These are phyloP conservation scores for Aspergillus aculeatus DNA, from an alignment of 2,329 filamentous ascomycete species.

Conservation along the genomic window DNA sequence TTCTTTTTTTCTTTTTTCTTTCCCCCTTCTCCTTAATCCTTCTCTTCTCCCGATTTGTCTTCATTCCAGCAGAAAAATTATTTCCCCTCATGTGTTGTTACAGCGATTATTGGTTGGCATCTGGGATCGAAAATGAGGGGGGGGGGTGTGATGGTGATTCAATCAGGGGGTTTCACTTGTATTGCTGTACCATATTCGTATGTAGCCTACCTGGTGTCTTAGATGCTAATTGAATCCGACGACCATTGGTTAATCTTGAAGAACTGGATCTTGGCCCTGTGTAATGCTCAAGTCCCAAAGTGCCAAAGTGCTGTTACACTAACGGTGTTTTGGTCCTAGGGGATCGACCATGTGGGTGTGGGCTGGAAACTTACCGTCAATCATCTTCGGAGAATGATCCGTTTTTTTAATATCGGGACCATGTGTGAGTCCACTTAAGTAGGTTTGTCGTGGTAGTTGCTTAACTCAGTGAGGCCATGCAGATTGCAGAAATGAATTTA, in stretches of 20 bases:
- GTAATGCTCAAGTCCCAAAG: not conserved
- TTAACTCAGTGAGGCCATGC: not conserved
- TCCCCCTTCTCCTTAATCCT: not conserved
- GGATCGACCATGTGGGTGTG: slow-evolving; percentile 8
- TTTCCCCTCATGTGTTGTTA: slow-evolving; percentile 2
- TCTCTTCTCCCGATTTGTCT: not conserved
- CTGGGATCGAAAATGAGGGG: slow-evolving; percentile 4
- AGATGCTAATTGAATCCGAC: not conserved
- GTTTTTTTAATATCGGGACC: slow-evolving; percentile 1
- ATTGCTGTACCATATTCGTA: not conserved
- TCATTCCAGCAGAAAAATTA: not conserved
- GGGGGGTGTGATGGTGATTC: not conserved
- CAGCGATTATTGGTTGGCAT: slow-evolving; percentile 1
- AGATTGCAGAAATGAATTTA: not conserved
- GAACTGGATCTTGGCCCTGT: not conserved
- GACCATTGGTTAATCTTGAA: not conserved
- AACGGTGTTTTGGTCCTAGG: not conserved
- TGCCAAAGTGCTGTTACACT: not conserved
- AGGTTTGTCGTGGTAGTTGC: not conserved
- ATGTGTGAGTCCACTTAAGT: slow-evolving; percentile 10
- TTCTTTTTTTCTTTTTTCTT: slow-evolving; percentile 1
- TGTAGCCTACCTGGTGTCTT: not conserved
- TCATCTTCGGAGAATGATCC: not conserved
- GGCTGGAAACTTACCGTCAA: slow-evolving; percentile 1
- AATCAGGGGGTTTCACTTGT: not conserved